Base-by-base conservation (phyloP, 1,284 basidiomycete genomes). In the Farysia itapuensis region DNA sequence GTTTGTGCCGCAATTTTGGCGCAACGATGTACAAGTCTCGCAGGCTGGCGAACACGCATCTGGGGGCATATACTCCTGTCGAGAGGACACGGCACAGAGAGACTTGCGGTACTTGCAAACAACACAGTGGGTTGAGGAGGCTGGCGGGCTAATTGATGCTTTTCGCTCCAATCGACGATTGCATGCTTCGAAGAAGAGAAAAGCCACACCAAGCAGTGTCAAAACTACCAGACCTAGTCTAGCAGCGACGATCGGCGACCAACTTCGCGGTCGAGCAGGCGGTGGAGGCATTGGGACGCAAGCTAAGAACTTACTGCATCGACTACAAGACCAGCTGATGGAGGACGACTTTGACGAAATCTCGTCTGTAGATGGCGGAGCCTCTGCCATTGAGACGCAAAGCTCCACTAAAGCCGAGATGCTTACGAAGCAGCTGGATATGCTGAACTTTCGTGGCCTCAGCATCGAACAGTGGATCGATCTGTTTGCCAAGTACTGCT, bases 381-480 rank as follows among this genome's bases (percentile, higher is more conserved):
- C 19, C 19, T 9, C 15, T 7, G 30, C 30, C 8, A 16, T 8
- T 16, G 18, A 9, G 9, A 16, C 8, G 8, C 8, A 16, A 5
- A 33, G 22, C 22, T 39, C 38, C 8, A 15, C 29, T 2, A 43
- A 41, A 23, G 35, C 21, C 12, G 82, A 49, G 22, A 39, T 45
- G 3, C 51, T 45, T 18, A 54, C 56, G 13, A 50, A 53, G 20
- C 58, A 65, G 38, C 35, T 58, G 16, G 53, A 54, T 22, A 33
- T 43, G 53, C 33, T 44, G 14, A 33, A 59, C 1, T 96, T 94
- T 76, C 85, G 92, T 5, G 87, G 88, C 0, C 81, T 95, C n/a
- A 81, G 81, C 2, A 88, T 91, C 60, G 86, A 88, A 47, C 85
- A 89, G 39, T 97, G 94, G 94, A 77, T 94, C 37, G 80, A 81